Percentiles rank a stretch among this genome's conserved stretches.
These are phyloP conservation scores for Nakaseomyces glabratus DNA, from an alignment of 1,139 yeast genomes.

Conservation along the genomic window DNA sequence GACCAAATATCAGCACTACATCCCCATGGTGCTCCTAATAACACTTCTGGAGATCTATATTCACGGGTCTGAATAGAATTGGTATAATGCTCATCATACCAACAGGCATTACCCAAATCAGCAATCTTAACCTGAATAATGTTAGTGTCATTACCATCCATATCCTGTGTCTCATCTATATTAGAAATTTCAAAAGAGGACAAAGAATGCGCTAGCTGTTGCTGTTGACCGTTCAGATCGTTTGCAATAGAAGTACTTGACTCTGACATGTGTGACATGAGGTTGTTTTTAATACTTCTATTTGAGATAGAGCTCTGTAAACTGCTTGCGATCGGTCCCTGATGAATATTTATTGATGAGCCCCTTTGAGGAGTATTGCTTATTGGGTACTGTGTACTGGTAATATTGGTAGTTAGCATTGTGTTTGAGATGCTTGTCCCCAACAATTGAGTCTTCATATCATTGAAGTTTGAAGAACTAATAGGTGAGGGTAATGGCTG, in stretches of 20 bases:
- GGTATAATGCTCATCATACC: constrained; percentile 56
- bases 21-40: constrained; percentile 59
- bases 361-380: constrained; percentile 2
- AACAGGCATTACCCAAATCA: constrained; percentile 70
- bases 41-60: constrained; percentile 62
- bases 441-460: constrained; percentile 27
- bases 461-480: constrained; percentile 36
- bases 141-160: constrained; percentile 11
- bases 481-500: constrained; percentile 80
- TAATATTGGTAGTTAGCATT: constrained; percentile 5
- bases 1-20: constrained; percentile 73
- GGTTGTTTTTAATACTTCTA: not conserved
- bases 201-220: constrained; percentile 22
- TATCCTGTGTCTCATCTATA: constrained; percentile 29
- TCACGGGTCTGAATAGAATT: constrained; percentile 70
- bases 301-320: constrained; percentile 2
- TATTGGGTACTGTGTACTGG: not conserved
- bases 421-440: constrained; percentile 12
- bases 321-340: not conserved
- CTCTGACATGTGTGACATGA: not conserved
- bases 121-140: constrained; percentile 53
- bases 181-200: constrained; percentile 31
- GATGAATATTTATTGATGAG: constrained; percentile 1
- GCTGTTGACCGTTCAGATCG: constrained; percentile 1
- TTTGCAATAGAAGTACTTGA: constrained; percentile 5